Percentiles rank a stretch among this genome's conserved stretches.
These are phyloP conservation scores for Clavariopsis aquatica DNA, from an alignment of 495 filamentous ascomycete species.

Conservation along the genomic window DNA sequence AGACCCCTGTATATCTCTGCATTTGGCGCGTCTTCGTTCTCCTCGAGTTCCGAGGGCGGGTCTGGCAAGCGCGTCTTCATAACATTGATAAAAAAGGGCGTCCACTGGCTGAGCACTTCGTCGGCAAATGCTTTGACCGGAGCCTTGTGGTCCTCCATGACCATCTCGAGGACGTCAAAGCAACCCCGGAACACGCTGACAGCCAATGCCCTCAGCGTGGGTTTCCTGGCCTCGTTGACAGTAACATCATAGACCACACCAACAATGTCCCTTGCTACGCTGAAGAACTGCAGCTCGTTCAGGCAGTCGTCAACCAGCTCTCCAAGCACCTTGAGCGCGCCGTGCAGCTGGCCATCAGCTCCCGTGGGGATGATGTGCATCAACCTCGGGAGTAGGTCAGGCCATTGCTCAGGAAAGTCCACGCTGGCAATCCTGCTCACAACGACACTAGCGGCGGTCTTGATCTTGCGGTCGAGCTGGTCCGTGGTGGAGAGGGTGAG, in stretches of 20 bases:
- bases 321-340: conserved; percentile 79
- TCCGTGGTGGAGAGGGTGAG: conserved; percentile 74
- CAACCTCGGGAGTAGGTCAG: conserved; percentile 75
- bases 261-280: conserved; percentile 78
- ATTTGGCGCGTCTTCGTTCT: conserved; percentile 50
- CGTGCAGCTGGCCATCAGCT: conserved; percentile 76
- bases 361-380: conserved; percentile 74
- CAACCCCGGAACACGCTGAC: conserved; percentile 85
- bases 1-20: conserved; percentile 65
- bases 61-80: conserved; percentile 72
- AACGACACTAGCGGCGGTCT: conserved; percentile 81
- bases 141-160: conserved; percentile 83
- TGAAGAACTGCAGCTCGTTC: conserved; percentile 91
- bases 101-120: conserved; percentile 77
- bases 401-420: conserved; percentile 95
- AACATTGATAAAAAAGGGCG: conserved; percentile 77
- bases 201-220: conserved; percentile 75
- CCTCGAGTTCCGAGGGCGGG: conserved; percentile 58
- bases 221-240: conserved; percentile 68
- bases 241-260: conserved; percentile 80
- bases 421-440: conserved; percentile 92
- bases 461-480: conserved; percentile 80
- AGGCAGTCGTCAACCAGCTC: conserved; percentile 92
- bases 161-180: conserved; percentile 93
- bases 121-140: conserved; percentile 88